Percentiles rank a stretch among this genome's conserved stretches.
Evolutionary conservation across 2,329 filamentous ascomycete species (phyloP).

Genomic region (Didymella arachidicola): DNA sequence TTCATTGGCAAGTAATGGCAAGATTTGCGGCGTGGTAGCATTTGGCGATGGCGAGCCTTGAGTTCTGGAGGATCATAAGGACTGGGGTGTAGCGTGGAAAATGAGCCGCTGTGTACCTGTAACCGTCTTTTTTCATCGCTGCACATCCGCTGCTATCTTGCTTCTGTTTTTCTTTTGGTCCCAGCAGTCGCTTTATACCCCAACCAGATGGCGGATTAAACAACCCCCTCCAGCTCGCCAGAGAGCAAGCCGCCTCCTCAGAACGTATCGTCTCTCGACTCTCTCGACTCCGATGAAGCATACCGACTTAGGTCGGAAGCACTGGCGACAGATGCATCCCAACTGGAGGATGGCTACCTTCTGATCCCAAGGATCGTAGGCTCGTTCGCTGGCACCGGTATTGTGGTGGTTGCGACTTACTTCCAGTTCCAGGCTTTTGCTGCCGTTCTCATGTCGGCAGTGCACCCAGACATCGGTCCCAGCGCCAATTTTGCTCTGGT

Average conservation of each 20-base stretch:
- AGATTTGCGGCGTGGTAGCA: background rate
- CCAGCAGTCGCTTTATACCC: background rate
- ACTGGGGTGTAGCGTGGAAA: background rate
- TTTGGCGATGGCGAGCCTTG: background rate
- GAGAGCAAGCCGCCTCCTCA: slow-evolving; percentile 1
- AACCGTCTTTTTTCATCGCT: background rate
- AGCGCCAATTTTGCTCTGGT: slow-evolving; percentile 23
- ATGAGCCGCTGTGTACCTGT: background rate
- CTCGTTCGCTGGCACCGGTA: slow-evolving; percentile 24
- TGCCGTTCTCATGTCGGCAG: slow-evolving; percentile 18
- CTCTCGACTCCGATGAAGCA: slow-evolving; percentile 21
- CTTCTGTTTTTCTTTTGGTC: background rate
- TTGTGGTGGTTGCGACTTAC: slow-evolving; percentile 27
- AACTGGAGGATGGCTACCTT: slow-evolving; percentile 21
- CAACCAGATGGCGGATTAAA: background rate
- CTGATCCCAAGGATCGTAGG: slow-evolving; percentile 22
- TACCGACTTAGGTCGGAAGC: slow-evolving; percentile 22
- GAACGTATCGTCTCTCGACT: slow-evolving; percentile 6
- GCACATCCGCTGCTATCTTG: background rate
- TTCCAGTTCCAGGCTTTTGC: slow-evolving; percentile 28
- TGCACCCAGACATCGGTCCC: slow-evolving; percentile 25
- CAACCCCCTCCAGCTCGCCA: background rate
- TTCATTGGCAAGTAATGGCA: background rate
- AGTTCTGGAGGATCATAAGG: background rate
- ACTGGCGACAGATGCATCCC: slow-evolving; percentile 19